Conservation (phyloP, 208 protist genomes). For the Wallacemonas rigidus region DNA sequence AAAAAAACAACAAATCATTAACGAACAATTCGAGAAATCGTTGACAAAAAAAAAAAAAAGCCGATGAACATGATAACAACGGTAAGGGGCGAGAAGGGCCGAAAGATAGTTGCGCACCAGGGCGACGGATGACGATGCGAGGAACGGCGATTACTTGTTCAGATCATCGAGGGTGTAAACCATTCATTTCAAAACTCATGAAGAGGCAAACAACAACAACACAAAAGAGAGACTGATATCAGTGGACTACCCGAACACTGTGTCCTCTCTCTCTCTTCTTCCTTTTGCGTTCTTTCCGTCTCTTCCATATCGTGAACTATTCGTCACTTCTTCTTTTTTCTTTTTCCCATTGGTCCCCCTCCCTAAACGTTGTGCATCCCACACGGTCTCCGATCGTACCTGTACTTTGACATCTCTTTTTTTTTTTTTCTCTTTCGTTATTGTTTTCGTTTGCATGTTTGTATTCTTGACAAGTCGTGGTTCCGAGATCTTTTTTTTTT, state of each 20-base stretch:
- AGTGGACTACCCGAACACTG: neutral
- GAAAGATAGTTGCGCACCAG: too few species aligned
- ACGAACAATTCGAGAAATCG: neutral
- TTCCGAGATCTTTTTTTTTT: too few species aligned
- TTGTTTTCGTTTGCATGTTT: constrained; percentile 1
- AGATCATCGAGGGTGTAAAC: too few species aligned
- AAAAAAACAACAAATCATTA: neutral
- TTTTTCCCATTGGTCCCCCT: neutral
- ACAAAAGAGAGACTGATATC: too few species aligned
- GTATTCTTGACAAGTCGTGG: too few species aligned
- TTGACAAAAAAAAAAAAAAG: neutral
- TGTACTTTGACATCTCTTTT: constrained; percentile 10
- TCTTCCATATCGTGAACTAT: neutral
- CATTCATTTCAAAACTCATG: too few species aligned
- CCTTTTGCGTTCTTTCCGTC: neutral
- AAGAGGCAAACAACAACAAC: too few species aligned
- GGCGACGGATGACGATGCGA: too few species aligned
- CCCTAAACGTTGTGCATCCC: neutral
- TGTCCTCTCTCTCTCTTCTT: neutral
- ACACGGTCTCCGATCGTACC: neutral
- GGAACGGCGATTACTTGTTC: too few species aligned
- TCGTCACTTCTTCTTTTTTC: neutral
- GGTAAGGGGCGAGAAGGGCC: neutral
- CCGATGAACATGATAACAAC: neutral
- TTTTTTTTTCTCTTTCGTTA: constrained; percentile 12